Conservation (phyloP, 495 filamentous ascomycete species). For the Astrocystis sublimbata region DNA sequence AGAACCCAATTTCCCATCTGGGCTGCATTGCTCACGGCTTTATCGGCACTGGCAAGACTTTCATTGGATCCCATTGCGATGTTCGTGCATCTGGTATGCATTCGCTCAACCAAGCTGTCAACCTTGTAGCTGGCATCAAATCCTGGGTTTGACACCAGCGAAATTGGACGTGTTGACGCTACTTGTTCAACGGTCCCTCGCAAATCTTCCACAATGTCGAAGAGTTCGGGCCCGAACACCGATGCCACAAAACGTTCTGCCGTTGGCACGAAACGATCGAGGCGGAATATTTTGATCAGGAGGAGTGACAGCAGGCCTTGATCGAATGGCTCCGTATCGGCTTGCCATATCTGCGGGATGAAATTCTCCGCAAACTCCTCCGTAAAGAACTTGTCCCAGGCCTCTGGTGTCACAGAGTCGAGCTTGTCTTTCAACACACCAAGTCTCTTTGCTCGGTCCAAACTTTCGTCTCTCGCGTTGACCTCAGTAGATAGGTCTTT, state of each 20-base stretch:
- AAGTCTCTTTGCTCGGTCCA: slow-evolving; percentile 66
- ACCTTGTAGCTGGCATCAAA: slow-evolving; percentile 99
- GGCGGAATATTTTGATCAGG: slow-evolving; percentile 89
- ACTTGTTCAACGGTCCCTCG: slow-evolving; percentile 83
- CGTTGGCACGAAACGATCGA: slow-evolving; percentile 91
- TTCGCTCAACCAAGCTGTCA: slow-evolving; percentile 85
- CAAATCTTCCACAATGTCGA: slow-evolving; percentile 81
- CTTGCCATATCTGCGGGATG: slow-evolving; percentile 78
- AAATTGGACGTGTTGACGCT: slow-evolving; percentile 78
- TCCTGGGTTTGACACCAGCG: slow-evolving; percentile 89
- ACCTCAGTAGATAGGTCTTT: slow-evolving; percentile 72
- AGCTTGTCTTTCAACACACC: slow-evolving; percentile 73
- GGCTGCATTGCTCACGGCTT: slow-evolving; percentile 90
- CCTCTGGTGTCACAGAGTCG: slow-evolving; percentile 55
- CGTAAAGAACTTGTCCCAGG: slow-evolving; percentile 77
- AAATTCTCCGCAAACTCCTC: slow-evolving; percentile 88
- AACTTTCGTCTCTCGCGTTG: slow-evolving; percentile 66
- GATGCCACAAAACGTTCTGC: slow-evolving; percentile 86
- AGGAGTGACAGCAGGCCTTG: slow-evolving; percentile 81
- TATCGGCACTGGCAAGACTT: slow-evolving; percentile 86
- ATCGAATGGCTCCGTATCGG: slow-evolving; percentile 63
- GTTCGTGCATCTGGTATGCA: slow-evolving; percentile 80
- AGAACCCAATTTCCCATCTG: slow-evolving; percentile 94
- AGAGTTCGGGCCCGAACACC: slow-evolving; percentile 81
- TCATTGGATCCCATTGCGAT: slow-evolving; percentile 99